These are phyloP conservation scores for Diaporthe aspalathi DNA, from an alignment of 2,329 filamentous ascomycete species.

Conservation along the genomic window DNA sequence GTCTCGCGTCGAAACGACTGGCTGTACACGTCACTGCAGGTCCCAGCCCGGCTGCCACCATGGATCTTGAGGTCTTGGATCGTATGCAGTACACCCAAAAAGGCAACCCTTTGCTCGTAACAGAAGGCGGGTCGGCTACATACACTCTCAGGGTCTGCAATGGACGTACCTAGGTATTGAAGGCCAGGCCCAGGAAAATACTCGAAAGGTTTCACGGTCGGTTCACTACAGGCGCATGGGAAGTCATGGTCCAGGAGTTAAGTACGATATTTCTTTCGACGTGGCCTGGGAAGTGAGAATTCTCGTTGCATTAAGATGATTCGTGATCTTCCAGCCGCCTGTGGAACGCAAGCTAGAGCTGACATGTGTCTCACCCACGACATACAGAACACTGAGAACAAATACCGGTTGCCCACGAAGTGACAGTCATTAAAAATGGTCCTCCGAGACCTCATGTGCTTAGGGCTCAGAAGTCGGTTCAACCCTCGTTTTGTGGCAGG, in stretches of 20 bases:
- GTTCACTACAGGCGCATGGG: no score
- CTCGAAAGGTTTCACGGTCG: no score
- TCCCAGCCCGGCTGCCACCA: not conserved
- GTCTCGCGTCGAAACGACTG: constrained; percentile 33
- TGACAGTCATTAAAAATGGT: constrained; percentile 10
- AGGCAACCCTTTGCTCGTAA: not conserved
- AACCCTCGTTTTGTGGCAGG: no score
- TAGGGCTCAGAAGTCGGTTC: not conserved
- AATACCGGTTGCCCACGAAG: not conserved
- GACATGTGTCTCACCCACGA: constrained; percentile 11
- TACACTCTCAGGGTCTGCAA: no score
- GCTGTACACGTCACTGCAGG: constrained; percentile 33
- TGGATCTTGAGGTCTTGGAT: constrained; percentile 1
- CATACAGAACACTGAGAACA: constrained; percentile 10
- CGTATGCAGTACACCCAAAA: not conserved
- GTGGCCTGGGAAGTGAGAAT: no score
- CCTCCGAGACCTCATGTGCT: not conserved
- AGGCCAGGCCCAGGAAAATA: not conserved
- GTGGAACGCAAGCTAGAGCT: constrained; percentile 18
- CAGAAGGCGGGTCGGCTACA: accelerated
- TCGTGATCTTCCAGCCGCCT: not conserved
- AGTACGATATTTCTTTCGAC: no score
- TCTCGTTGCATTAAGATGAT: not conserved
- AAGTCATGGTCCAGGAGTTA: no score
- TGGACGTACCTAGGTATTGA: no score